Conservation (phyloP, 148 eudicot genomes). For the Cornus controversa region DNA sequence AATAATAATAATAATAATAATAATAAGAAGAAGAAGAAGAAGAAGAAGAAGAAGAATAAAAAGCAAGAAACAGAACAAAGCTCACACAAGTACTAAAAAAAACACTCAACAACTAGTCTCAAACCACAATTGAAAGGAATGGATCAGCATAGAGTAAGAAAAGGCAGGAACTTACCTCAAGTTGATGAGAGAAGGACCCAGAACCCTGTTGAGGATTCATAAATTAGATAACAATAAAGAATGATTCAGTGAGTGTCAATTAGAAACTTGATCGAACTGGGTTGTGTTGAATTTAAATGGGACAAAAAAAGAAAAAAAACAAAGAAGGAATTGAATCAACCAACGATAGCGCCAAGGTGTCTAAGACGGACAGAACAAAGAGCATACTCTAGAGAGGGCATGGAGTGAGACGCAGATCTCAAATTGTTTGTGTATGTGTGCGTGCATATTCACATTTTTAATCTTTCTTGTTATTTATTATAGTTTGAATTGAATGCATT, state of each 20-base stretch:
- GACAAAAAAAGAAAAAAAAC: neutral
- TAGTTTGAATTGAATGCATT: neutral
- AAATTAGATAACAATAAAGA: neutral
- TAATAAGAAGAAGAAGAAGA: no score
- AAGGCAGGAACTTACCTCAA: conserved; percentile 2
- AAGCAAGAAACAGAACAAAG: neutral
- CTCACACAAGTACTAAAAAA: neutral
- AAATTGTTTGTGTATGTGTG: neutral
- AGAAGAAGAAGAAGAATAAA: neutral
- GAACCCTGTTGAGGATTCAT: conserved; percentile 7
- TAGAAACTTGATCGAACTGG: neutral
- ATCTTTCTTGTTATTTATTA: neutral
- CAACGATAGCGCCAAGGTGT: neutral
- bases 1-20: no score
- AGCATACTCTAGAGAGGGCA: neutral
- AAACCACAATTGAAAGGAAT: neutral
- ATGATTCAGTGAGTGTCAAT: no score
- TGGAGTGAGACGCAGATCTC: neutral
- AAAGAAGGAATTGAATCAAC: neutral
- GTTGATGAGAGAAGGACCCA: conserved; percentile 2
- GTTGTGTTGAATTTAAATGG: neutral
- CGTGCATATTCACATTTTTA: neutral
- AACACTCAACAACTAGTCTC: no score
- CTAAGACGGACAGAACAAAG: neutral
- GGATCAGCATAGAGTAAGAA: neutral